Evolutionary conservation across 495 filamentous ascomycete genomes (phyloP).

Genomic region (Penicillium flavigenum): DNA sequence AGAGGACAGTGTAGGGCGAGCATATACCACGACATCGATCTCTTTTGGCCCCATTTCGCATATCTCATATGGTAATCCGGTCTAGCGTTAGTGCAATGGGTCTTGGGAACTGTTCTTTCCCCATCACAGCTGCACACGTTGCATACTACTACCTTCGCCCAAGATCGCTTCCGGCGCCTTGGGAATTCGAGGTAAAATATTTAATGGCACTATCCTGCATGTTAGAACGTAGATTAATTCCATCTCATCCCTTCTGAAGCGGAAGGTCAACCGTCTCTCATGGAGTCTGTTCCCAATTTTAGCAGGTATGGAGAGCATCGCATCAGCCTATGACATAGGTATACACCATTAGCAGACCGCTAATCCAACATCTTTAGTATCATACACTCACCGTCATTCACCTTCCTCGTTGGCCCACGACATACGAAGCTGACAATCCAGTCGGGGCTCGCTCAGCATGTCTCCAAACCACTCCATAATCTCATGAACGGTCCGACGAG

Average conservation of each 20-base stretch:
- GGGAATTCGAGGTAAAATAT: constrained; percentile 9
- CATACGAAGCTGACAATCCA: constrained; percentile 50
- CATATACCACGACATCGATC: background rate
- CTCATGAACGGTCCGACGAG: constrained; percentile 46
- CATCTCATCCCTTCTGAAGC: constrained; percentile 7
- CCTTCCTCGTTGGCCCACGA: constrained; percentile 49
- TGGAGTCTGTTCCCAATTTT: constrained; percentile 35
- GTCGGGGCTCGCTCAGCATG: constrained; percentile 46
- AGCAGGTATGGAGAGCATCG: constrained; percentile 31
- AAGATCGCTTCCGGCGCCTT: constrained; percentile 23
- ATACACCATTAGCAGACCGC: background rate
- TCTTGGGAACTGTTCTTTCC: constrained; percentile 5
- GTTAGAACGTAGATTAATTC: background rate
- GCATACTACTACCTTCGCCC: constrained; percentile 24
- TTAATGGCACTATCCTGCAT: constrained; percentile 12
- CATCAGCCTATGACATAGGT: background rate
- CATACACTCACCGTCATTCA: constrained; percentile 45
- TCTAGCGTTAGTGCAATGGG: constrained; percentile 5
- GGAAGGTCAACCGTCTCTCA: constrained; percentile 19
- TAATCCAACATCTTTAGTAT: constrained; percentile 32
- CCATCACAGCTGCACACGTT: constrained; percentile 41
- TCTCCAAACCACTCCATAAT: constrained; percentile 48
- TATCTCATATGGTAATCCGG: background rate
- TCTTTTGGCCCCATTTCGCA: constrained; percentile 1
- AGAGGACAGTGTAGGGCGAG: background rate